phyloP scores from a whole-genome alignment of 768 basidiomycete genomes.

The Calocybe cyanea region DNA sequence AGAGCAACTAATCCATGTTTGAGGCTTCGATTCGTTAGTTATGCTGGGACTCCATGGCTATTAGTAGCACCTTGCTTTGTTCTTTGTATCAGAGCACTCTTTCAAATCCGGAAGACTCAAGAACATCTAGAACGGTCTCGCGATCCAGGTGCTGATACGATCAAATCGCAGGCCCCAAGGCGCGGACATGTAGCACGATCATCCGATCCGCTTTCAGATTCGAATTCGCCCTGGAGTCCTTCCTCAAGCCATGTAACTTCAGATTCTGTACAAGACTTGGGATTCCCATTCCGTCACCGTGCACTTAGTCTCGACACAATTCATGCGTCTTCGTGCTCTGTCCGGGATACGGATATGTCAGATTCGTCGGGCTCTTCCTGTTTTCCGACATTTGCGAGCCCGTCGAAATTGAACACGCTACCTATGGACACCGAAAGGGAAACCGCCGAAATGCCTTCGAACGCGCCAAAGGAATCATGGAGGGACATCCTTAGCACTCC shows the following conservation, averaged over 20 bases:
- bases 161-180: constrained; percentile 15
- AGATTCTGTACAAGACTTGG: constrained; percentile 19
- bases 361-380: constrained; percentile 28
- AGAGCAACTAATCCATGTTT: constrained; percentile 1
- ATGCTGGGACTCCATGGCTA: constrained; percentile 53
- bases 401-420: constrained; percentile 9
- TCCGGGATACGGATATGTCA: constrained; percentile 7
- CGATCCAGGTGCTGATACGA: constrained; percentile 22
- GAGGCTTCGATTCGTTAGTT: constrained; percentile 65
- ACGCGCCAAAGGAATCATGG: constrained; percentile 11
- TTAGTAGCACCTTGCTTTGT: constrained; percentile 49
- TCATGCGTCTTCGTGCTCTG: constrained; percentile 10
- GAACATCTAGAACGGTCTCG: constrained; percentile 34
- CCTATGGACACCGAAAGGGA: constrained; percentile 9
- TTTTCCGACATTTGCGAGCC: constrained; percentile 31
- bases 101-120: constrained; percentile 31
- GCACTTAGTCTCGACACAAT: constrained; percentile 8
- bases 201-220: constrained; percentile 9
- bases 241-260: constrained; percentile 15
- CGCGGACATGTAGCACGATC: constrained; percentile 3
- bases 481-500: constrained; percentile 7
- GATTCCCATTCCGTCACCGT: constrained; percentile 16
- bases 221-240: constrained; percentile 8
- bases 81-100: constrained; percentile 42
- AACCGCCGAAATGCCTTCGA: constrained; percentile 3